Base-by-base conservation (phyloP, 2,329 filamentous ascomycete species). In the Aspergillus tubingensis region DNA sequence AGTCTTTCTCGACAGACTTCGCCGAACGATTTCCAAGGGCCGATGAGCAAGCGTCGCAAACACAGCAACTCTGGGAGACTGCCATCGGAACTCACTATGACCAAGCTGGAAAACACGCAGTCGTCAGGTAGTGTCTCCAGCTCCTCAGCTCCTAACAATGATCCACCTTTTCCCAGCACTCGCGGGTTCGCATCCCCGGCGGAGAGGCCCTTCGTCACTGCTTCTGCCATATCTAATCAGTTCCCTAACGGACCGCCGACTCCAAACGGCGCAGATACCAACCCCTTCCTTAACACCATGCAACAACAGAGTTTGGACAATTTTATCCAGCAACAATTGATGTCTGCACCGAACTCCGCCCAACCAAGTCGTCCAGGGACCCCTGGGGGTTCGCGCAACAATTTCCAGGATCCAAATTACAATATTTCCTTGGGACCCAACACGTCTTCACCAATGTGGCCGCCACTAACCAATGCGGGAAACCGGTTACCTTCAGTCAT, bases 291-390 rank as follows among this genome's bases (percentile, higher is more conserved):
- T 67, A 81, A 84, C 48, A 79, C 82, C 25, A 78, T 85, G 59
- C 82, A 88, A 57, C 83, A 86, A 2, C 81, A 86, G 54, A 90
- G 84, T 68, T 78, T 91, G 71, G 90, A 92, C 59, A 88, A 85
- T 65, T 67, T 90, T 54, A 79, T 82, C 6, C 82, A 88, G 70
- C 81, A 86, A 36, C 86, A 86, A 63, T 76, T 92, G 68, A 90
- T 87, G 69, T 92, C 91, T 5, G 87, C 89, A 3, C 88, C 91
- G 3, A 82, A 84, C 38, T 93, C 91, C 1, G 81, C 86, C 5
- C 89, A 91, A 64, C 85, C 88, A 3, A 96, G 91, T 73, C 87
- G 92, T 55, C 89, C 90, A n/a, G 85, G 88, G 0, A 93, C 90
- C 66, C 92, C 92, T 70, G 83, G 65, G 23, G 64, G 58, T 69